Evolutionary conservation across 345 rosid species (phyloP), one percentile per base, ranked within the genome.

Genomic region (Citrus inodora): DNA sequence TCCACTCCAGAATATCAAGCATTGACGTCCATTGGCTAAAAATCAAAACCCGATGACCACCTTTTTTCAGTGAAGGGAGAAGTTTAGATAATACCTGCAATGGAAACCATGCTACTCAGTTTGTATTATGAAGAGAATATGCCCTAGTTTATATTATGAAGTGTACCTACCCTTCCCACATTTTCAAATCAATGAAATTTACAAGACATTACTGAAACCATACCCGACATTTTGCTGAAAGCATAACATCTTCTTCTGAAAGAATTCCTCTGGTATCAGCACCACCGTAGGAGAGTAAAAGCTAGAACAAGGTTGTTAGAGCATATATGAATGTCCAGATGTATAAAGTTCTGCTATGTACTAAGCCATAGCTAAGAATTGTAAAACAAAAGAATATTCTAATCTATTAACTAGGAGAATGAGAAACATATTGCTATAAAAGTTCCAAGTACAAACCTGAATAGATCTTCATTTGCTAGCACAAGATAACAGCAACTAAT

Each of bases 21-120:
- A 96, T 92, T 11, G 95, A 94, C n/a, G 98, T 96, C 98, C 99
- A 96, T 82, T 94, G 99, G 85, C 98, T 96, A 79, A 96, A 94
- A 83, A 94, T 92, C 75, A 96, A 82, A 81, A 90, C 98, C 5
- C 95, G 94, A 76, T 94, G 93, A 38, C 99, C 97, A 3, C 75
- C 88, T 80, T 80, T 83, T 80, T 87, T 84, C 66, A 92, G 87
- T 32, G 85, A 76, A 78, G 99, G 98, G 68, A 96, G 93, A 85
- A 96, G 94, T 79, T 94, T 92, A 66, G 91, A 92, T 83, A 94
- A 85, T 76, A 85, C 86, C 98, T 96, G 90, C 56, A 83, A 74
- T 55, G 78, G n/a, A 14, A 21, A 66, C 64, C 35, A 14, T 25
- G 55, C 35, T 58, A 35, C 19, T 9, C 70, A 22, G 28, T 40